Base-by-base conservation (phyloP, 495 filamentous ascomycete species). In the Penicillium salamii region DNA sequence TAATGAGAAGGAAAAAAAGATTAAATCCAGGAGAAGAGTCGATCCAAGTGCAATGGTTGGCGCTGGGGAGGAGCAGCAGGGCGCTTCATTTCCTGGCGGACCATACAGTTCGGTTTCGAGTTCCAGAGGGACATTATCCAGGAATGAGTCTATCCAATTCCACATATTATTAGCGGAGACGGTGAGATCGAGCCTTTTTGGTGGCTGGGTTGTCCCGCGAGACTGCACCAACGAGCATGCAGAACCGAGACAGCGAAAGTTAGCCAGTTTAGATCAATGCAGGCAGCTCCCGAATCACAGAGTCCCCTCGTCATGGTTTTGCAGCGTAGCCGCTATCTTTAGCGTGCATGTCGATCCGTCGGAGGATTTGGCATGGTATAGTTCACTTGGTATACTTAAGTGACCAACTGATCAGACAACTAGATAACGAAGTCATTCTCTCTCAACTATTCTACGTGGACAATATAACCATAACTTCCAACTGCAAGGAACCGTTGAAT, bases 111-210 rank as follows among this genome's bases (percentile, higher is more conserved):
- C 29, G 14, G 23, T 48, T 19, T 26, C 28, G 13, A 31, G 37
- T 43, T 37, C 44, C 14, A 17, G 46, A 41, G 34, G 38, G 45
- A 52, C 34, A 33, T 49, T 5, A 51, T 50, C 50, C 26, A 50
- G 41, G 41, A 55, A 53, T 48, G 31, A 55, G 50, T 47, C 49
- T 14, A 41, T 26, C 34, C 47, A 24, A 54, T 44, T 24, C 49
- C 53, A 52, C 54, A 62, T 54, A 53, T 63, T 50, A 72, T 72
- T 68, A 68, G 65, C 60, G 60, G 69, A 64, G 52, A 61, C 61
- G 57, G 45, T 57, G 52, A 58, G 57, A 64, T 61, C 61, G 59
- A 61, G 59, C 58, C 61, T 53, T 51, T 48, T 54, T 35, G 61
- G 61, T 62, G 61, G 61, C 61, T 64, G 54, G 57, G 47, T 37